Conservation (phyloP, 768 basidiomycete species). For the Tulasnella sp. region DNA sequence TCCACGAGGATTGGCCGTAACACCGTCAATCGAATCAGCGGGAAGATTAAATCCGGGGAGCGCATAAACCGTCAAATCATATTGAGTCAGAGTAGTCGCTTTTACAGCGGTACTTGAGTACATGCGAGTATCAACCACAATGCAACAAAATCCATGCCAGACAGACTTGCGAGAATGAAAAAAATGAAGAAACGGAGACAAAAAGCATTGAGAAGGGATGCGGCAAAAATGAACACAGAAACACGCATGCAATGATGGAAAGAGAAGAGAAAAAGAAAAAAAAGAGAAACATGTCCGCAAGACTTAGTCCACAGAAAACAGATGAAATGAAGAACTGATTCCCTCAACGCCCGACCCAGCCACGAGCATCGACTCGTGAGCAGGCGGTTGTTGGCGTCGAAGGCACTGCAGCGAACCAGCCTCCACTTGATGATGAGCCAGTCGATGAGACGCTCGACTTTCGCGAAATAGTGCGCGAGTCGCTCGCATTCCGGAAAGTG, state of each 20-base stretch:
- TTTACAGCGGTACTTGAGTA: constrained; percentile 2
- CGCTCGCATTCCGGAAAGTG: constrained; percentile 61
- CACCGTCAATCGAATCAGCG: not conserved
- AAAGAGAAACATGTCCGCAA: not conserved
- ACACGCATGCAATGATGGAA: not conserved
- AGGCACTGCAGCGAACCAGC: constrained; percentile 35
- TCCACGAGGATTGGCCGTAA: not conserved
- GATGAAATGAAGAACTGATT: not conserved
- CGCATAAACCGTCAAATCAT: not conserved
- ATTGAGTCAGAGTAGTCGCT: not conserved
- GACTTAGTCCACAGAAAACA: not conserved
- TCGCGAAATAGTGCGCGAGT: constrained; percentile 37
- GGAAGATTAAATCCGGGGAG: not conserved
- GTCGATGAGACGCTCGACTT: constrained; percentile 48
- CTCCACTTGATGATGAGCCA: not conserved
- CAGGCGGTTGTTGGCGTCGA: constrained; percentile 73
- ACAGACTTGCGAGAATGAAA: not conserved
- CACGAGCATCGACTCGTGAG: constrained; percentile 74
- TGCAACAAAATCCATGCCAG: not conserved
- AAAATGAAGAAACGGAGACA: not conserved
- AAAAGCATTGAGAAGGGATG: constrained; percentile 1
- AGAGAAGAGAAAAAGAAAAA: not conserved
- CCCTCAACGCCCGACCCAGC: constrained; percentile 28
- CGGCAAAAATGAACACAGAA: not conserved
- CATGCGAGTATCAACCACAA: not conserved